Evolutionary conservation across 371 early-diverging fungal species (phyloP), one percentile per base, ranked within the genome.

Genomic region (Mortierella sp.): DNA sequence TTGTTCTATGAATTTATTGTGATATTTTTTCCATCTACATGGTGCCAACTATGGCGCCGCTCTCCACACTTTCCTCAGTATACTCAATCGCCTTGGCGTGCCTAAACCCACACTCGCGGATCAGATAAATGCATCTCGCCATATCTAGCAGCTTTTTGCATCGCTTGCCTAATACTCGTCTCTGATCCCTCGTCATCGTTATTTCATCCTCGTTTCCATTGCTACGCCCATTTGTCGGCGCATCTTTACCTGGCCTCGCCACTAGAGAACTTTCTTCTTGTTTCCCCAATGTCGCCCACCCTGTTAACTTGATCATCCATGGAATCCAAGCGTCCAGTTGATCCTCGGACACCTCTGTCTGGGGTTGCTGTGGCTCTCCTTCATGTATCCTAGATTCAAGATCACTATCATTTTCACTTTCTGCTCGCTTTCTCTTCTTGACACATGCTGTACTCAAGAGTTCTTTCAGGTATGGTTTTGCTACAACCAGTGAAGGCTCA

Each of bases 111-210:
- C 79, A 79, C 37, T 79, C 79, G 49, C 68, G 74, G 24, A 71
- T 62, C 35, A 79, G 35, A 61, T 79, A 79, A 47, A 79, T 59
- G 22, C 74, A 70, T 35, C 79, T 52, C 0, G 79, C 74, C 71
- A 79, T 79, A 47, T 79, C 79, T 39, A 79, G 40, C 22, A 79
- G 4, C 51, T 79, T 79, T 61, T 79, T 79, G 68, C 79, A 79
- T 40, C 75, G 59, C 58, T 79, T 79, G 14, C 79, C 79, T 10
- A 79, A 60, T 32, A 79, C 68, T 22, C 79, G 57, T 43, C 79
- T 54, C 49, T 74, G 75, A 22, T 74, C 68, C 35, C 79, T 70
- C 8, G 79, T 69, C 71, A 79, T 69, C 3, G 43, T 54, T 8
- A 26, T 37, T 10, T 45, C 68, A 24, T 72, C 52, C 18, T 24